Base-by-base conservation (phyloP, 441 rosid genomes). In the Pelargonium myrrhifolium region DNA sequence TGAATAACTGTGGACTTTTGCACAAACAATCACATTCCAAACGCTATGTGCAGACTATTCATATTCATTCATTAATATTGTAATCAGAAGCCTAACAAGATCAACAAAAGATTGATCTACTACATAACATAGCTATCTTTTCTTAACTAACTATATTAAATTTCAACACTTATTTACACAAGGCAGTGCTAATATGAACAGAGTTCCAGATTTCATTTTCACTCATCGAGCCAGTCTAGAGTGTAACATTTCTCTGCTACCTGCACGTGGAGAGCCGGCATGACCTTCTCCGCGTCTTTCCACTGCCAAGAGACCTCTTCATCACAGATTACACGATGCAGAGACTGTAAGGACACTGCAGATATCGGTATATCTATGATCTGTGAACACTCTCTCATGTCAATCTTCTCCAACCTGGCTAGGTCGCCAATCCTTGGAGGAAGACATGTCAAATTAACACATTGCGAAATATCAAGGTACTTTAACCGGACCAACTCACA, bases 371-470 rank as follows among this genome's bases (percentile, higher is more conserved):
- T 74, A 47, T 65, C 17, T 53, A 58, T 59, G 39, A 85, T 69
- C 47, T 58, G 76, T 7, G 73, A 56, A 65, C 96, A 89, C 68
- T 92, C 98, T 69, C 95, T 87, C 98, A 92, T 88, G 83, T 89
- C 95, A 1, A 89, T 87, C 86, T 88, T 89, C 80, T 88, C 95
- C 65, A 92, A 77, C 63, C 68, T 80, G 28, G 51, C 65, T 69
- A 88, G 68, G 39, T 70, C 76, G 39, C 90, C 89, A 0, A 89
- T 85, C 47, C 77, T 73, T 40, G 83, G 80, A 0, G 97, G 98
- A 62, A 92, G 92, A 64, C 71, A 40, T 37, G 56, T 65, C 76
- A 92, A 51, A 68, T 75, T 85, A 28, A 90, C 81, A 65, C 98
- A 90, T 42, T 88, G 90, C 4, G 93, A 88, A 55, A 92, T 78